A percentile compares a stretch with the other conserved stretches of the same genome.
Evolutionary conservation across 2,329 filamentous ascomycete species (phyloP).

Genomic region (Arthroderma sp.): DNA sequence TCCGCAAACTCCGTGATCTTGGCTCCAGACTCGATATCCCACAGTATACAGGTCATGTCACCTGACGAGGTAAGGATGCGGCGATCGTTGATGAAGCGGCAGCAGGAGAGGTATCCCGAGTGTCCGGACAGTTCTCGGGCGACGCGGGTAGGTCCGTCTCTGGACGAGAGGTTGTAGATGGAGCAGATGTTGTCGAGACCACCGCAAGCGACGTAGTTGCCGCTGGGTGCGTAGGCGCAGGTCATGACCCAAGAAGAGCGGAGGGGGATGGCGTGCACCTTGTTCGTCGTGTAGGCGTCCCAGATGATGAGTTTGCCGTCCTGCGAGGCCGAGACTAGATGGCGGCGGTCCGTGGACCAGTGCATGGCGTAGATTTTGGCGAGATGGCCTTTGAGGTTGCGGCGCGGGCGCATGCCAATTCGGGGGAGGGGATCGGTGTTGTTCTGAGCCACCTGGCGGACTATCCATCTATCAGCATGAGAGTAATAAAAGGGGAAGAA

Average conservation of each 20-base stretch:
- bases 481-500: not conserved
- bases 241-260: slow-evolving; percentile 99
- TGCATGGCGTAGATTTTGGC: slow-evolving; percentile 99
- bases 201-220: slow-evolving; percentile 96
- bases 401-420: slow-evolving; percentile 95
- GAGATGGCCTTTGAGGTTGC: slow-evolving; percentile 91
- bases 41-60: slow-evolving; percentile 99
- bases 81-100: slow-evolving; percentile 96
- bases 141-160: slow-evolving; percentile 93
- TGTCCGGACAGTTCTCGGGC: slow-evolving; percentile 92
- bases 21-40: slow-evolving; percentile 96
- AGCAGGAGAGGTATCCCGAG: slow-evolving; percentile 95
- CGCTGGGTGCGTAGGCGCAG: slow-evolving; percentile 94
- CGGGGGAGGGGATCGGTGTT: slow-evolving; percentile 84
- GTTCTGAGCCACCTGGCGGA: slow-evolving; percentile 83
- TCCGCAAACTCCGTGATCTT: slow-evolving; percentile 98
- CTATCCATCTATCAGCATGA: slow-evolving; percentile 24
- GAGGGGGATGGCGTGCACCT: slow-evolving; percentile 94
- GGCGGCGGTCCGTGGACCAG: slow-evolving; percentile 96
- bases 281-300: slow-evolving; percentile 99
- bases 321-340: slow-evolving; percentile 94
- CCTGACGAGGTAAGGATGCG: slow-evolving; percentile 96
- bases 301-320: slow-evolving; percentile 99
- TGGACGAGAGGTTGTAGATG: slow-evolving; percentile 95
- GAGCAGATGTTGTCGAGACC: slow-evolving; percentile 99